Conservation (phyloP, 2,329 filamentous ascomycete species). For the Grosmannia clavigera region DNA sequence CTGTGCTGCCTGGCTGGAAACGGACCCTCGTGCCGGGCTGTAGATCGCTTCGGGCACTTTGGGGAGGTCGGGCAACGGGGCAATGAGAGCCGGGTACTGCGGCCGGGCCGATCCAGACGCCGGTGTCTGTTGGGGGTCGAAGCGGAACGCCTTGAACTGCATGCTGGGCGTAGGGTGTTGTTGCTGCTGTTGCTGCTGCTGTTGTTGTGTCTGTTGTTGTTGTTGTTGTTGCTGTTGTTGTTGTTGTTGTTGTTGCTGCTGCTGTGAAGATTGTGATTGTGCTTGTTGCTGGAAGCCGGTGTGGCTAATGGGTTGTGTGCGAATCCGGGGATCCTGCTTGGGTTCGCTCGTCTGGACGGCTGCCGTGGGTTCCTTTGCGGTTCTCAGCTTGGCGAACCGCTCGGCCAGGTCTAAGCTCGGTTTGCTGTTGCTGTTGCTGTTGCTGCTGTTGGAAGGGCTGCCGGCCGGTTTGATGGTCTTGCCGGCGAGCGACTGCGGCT, state of each 20-base stretch:
- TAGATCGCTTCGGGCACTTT: constrained; percentile 66
- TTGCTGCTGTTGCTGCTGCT: too few relatives aligned
- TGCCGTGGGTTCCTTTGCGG: constrained; percentile 10
- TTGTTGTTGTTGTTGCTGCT: constrained; percentile 1
- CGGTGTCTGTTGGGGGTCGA: neutral
- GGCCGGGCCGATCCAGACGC: neutral
- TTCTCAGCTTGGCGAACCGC: constrained; percentile 45
- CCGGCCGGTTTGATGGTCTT: constrained; percentile 35
- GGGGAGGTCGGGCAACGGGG: constrained; percentile 42
- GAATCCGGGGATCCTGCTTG: constrained; percentile 38
- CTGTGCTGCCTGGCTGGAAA: constrained; percentile 51
- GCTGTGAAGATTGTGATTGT: neutral
- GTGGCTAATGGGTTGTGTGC: constrained; percentile 35
- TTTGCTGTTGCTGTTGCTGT: constrained; percentile 18
- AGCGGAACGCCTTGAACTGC: constrained; percentile 3
- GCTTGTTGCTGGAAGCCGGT: constrained; percentile 13
- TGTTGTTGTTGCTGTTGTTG: too few relatives aligned
- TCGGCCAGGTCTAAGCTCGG: constrained; percentile 37
- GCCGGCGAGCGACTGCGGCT: constrained; percentile 54
- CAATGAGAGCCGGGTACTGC: constrained; percentile 4
- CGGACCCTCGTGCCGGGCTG: constrained; percentile 61
- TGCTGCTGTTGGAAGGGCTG: constrained; percentile 12
- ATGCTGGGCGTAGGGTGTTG: neutral
- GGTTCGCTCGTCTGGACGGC: constrained; percentile 8
- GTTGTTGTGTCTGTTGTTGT: neutral